These are phyloP conservation scores for Xylaria bambusicola DNA, from an alignment of 495 filamentous ascomycete genomes.

Conservation along the genomic window DNA sequence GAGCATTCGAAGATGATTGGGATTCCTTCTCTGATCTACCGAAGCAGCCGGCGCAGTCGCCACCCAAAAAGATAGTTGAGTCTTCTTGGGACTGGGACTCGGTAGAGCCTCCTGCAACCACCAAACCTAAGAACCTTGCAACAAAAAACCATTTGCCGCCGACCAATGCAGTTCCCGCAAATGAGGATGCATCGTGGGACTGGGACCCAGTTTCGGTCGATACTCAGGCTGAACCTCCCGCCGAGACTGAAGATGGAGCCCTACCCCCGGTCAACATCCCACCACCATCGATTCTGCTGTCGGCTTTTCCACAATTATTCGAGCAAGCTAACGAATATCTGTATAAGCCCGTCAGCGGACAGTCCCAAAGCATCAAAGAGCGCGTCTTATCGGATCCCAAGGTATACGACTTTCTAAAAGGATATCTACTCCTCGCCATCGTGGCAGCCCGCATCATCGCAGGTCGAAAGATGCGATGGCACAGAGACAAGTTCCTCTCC, in stretches of 20 bases:
- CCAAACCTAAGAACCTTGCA: neutral
- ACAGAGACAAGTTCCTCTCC: slow-evolving; percentile 80
- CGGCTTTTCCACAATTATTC: slow-evolving; percentile 69
- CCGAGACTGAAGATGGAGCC: slow-evolving; percentile 28
- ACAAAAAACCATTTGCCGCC: slow-evolving; percentile 1
- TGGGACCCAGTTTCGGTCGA: slow-evolving; percentile 32
- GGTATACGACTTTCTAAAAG: slow-evolving; percentile 56
- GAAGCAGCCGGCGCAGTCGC: slow-evolving; percentile 24
- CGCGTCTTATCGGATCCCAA: slow-evolving; percentile 57
- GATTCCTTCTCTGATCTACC: slow-evolving; percentile 57
- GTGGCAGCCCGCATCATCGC: slow-evolving; percentile 80
- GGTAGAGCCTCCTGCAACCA: slow-evolving; percentile 27
- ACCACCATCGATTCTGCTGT: slow-evolving; percentile 79
- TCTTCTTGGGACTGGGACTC: slow-evolving; percentile 48
- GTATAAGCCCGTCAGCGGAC: slow-evolving; percentile 56
- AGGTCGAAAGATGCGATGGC: slow-evolving; percentile 85
- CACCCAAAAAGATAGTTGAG: slow-evolving; percentile 12
- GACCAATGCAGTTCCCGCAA: neutral
- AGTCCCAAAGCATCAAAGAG: slow-evolving; percentile 55
- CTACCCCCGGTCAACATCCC: slow-evolving; percentile 84
- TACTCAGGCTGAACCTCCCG: slow-evolving; percentile 20
- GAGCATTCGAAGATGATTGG: slow-evolving; percentile 50
- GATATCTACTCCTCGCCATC: slow-evolving; percentile 58
- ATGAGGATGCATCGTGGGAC: slow-evolving; percentile 28
- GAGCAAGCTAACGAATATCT: slow-evolving; percentile 54